Conservation (phyloP, 192 early-diverging fungal species). For the Coemansia sp. region DNA sequence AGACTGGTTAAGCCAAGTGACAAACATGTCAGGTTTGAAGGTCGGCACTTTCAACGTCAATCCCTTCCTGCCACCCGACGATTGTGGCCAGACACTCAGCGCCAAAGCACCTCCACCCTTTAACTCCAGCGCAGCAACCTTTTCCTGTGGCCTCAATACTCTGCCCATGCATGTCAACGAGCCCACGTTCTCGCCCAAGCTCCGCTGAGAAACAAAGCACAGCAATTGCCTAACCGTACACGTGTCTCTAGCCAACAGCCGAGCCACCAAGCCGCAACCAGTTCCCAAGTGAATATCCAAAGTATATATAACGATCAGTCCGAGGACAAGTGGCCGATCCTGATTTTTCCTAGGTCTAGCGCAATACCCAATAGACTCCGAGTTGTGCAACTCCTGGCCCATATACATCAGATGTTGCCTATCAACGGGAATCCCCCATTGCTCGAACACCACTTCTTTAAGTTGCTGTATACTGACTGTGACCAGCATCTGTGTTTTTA, state of each 20-base stretch:
- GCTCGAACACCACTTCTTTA: not conserved
- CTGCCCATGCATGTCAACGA: not conserved
- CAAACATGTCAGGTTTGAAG: not conserved
- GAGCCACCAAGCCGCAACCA: not conserved
- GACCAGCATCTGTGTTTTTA: conserved; percentile 1
- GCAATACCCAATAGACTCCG: not conserved
- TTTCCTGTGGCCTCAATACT: not conserved
- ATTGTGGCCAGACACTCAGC: not conserved
- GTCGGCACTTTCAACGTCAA: not conserved
- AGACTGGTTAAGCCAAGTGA: not conserved
- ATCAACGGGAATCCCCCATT: not conserved
- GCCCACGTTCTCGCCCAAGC: not conserved
- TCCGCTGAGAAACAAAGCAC: not conserved
- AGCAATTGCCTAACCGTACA: not conserved
- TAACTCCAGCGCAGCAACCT: not conserved
- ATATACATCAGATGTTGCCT: not conserved
- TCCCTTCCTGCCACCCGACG: no score
- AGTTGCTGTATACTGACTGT: not conserved
- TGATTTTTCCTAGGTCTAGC: not conserved
- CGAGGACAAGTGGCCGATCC: not conserved
- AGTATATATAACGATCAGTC: not conserved
- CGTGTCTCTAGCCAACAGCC: not conserved
- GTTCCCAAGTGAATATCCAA: not conserved
- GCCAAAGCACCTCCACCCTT: not conserved
- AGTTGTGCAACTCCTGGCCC: not conserved